Evolutionary conservation across 1,139 yeast genomes (phyloP).

Genomic region (Blastobotrys arbuscula): DNA sequence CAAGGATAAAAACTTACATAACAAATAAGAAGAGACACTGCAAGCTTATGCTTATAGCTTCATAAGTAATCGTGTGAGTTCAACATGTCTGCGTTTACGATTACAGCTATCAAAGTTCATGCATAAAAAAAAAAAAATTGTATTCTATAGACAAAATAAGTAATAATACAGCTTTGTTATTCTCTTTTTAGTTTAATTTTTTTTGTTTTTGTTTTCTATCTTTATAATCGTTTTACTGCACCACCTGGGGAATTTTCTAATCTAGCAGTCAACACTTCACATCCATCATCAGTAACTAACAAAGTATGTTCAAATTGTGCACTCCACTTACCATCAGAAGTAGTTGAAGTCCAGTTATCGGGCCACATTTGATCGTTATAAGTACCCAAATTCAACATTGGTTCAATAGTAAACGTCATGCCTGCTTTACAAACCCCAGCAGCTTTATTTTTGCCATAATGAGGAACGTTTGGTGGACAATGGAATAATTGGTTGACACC

Average conservation of each 20-base stretch:
- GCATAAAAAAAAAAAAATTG: too few relatives aligned
- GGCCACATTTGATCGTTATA: slow-evolving; percentile 89
- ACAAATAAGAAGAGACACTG: too few relatives aligned
- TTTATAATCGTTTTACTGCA: slow-evolving; percentile 56
- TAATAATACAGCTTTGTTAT: too few relatives aligned
- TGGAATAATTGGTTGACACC: slow-evolving; percentile 88
- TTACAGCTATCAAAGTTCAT: too few relatives aligned
- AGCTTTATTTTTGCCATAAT: slow-evolving; percentile 87
- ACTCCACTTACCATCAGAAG: slow-evolving; percentile 79
- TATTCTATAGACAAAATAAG: too few relatives aligned
- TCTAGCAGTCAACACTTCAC: slow-evolving; percentile 85
- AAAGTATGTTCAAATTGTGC: slow-evolving; percentile 95
- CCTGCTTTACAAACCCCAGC: slow-evolving; percentile 94
- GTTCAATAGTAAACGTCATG: slow-evolving; percentile 95
- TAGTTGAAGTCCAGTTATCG: slow-evolving; percentile 93
- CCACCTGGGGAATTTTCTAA: slow-evolving; percentile 83
- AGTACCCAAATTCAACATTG: slow-evolving; percentile 91
- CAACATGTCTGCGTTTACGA: too few relatives aligned
- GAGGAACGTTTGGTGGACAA: slow-evolving; percentile 90
- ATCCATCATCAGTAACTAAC: slow-evolving; percentile 89
- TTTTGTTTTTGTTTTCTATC: too few relatives aligned
- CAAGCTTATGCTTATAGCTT: too few relatives aligned
- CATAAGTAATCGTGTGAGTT: too few relatives aligned
- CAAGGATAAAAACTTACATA: too few relatives aligned
- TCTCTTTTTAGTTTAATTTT: too few relatives aligned